Evolutionary conservation across 1,139 yeast genomes (phyloP).

Genomic region (Candida sojae): DNA sequence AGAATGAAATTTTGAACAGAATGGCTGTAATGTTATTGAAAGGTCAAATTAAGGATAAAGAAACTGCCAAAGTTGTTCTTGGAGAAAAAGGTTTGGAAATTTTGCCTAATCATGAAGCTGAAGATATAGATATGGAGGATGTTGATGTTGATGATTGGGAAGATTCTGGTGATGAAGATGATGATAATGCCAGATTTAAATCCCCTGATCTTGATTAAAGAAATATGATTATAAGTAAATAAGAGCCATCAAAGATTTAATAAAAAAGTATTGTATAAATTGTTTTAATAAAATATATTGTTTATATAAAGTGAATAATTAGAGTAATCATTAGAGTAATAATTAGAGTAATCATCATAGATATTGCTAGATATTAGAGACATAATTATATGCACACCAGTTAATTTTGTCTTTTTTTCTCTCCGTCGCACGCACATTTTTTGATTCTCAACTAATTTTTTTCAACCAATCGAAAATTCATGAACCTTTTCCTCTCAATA

Average conservation of each 20-base stretch:
- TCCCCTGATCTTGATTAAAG: constrained; percentile 11
- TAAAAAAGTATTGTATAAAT: too few species aligned
- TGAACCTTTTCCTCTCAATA: neutral
- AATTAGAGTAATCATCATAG: too few species aligned
- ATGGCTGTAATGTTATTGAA: constrained; percentile 85
- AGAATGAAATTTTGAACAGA: constrained; percentile 79
- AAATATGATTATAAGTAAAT: neutral
- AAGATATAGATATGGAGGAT: constrained; percentile 55
- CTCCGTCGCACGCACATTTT: neutral
- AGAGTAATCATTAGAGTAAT: too few species aligned
- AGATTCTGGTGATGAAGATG: constrained; percentile 57
- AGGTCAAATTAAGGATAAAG: constrained; percentile 88
- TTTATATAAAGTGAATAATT: too few species aligned
- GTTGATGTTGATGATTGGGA: constrained; percentile 58
- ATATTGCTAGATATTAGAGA: too few species aligned
- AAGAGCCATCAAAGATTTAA: too few species aligned
- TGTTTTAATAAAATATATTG: too few species aligned
- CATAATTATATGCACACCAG: too few species aligned
- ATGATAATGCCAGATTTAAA: constrained; percentile 26
- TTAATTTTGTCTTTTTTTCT: too few species aligned
- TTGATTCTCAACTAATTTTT: neutral
- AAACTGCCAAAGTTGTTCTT: constrained; percentile 66
- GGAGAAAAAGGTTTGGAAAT: constrained; percentile 73
- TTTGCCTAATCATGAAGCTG: constrained; percentile 81
- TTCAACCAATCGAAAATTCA: constrained; percentile 1